Evolutionary conservation across 208 protist genomes (phyloP).

Genomic region (Sergeia podlipaevii): DNA sequence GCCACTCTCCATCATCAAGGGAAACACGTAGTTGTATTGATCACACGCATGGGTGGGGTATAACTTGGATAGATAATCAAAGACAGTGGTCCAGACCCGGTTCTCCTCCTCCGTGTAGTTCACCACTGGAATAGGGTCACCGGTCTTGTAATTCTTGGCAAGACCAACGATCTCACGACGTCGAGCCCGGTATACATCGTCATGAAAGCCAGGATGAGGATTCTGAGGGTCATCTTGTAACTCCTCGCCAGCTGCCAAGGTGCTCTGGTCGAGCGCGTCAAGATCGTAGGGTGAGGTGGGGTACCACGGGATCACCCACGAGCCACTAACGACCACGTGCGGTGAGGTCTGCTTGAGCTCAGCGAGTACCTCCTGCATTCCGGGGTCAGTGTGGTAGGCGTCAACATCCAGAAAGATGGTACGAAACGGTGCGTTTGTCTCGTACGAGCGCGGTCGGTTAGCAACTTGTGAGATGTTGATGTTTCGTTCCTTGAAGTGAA

Average conservation of each 20-base stretch:
- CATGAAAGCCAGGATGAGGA: constrained; percentile 95
- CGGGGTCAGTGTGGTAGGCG: constrained; percentile 28
- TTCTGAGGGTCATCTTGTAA: constrained; percentile 85
- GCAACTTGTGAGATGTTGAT: constrained; percentile 63
- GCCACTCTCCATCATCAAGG: constrained; percentile 91
- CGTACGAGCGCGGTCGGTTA: constrained; percentile 40
- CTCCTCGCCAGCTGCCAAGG: constrained; percentile 79
- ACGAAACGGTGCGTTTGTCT: constrained; percentile 32
- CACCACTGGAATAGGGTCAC: constrained; percentile 81
- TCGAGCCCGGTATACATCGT: constrained; percentile 90
- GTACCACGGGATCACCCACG: constrained; percentile 77
- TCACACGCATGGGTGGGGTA: constrained; percentile 93
- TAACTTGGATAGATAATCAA: constrained; percentile 78
- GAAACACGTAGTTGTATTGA: constrained; percentile 92
- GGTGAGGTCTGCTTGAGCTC: constrained; percentile 23
- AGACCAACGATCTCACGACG: constrained; percentile 68
- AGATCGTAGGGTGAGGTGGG: constrained; percentile 69
- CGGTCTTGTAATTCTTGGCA: constrained; percentile 79
- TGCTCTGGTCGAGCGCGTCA: constrained; percentile 80
- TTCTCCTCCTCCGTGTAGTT: constrained; percentile 93
- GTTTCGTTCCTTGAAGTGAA: constrained; percentile 30
- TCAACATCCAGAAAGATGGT: constrained; percentile 72
- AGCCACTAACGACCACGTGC: constrained; percentile 36
- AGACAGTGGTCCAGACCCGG: constrained; percentile 85
- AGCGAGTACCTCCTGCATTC: constrained; percentile 30